Evolutionary conservation across 495 filamentous ascomycete genomes (phyloP).

Genomic region (Extremus antarcticus): DNA sequence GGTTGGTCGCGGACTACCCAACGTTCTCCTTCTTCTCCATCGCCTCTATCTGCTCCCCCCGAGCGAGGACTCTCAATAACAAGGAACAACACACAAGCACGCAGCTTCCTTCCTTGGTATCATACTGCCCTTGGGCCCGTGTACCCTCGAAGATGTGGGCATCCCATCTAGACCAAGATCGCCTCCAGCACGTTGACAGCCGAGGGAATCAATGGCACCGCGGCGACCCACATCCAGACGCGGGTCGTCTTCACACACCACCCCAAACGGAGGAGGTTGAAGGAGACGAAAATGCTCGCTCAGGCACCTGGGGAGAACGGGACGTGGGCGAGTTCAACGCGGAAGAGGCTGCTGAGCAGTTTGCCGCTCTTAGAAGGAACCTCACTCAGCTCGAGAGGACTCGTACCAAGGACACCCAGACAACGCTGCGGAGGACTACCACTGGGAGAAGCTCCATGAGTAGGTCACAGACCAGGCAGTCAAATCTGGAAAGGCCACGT

Average conservation of each 20-base stretch:
- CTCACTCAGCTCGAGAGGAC: conserved; percentile 49
- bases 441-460: conserved; percentile 3
- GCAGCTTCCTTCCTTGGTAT: too few species aligned
- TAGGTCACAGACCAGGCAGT: conserved; percentile 20
- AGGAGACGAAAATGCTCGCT: conserved; percentile 5
- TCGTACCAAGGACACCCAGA: conserved; percentile 29
- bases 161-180: conserved; percentile 4
- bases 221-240: conserved; percentile 9
- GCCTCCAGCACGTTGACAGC: conserved; percentile 7
- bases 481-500: background rate
- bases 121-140: too few species aligned
- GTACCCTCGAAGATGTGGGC: conserved; percentile 14
- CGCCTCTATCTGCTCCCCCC: background rate
- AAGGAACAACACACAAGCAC: background rate
- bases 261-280: conserved; percentile 13
- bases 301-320: conserved; percentile 69
- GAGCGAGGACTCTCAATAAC: background rate
- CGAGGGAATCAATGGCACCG: conserved; percentile 18
- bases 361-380: conserved; percentile 55
- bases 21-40: background rate
- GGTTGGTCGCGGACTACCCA: background rate
- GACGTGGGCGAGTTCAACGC: conserved; percentile 54
- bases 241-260: background rate
- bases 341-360: conserved; percentile 56
- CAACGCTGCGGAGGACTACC: conserved; percentile 1